Evolutionary conservation across 768 basidiomycete genomes (phyloP), one percentile per base, ranked within the genome.

Genomic region (Tylopilus plumbeoviolaceoides): DNA sequence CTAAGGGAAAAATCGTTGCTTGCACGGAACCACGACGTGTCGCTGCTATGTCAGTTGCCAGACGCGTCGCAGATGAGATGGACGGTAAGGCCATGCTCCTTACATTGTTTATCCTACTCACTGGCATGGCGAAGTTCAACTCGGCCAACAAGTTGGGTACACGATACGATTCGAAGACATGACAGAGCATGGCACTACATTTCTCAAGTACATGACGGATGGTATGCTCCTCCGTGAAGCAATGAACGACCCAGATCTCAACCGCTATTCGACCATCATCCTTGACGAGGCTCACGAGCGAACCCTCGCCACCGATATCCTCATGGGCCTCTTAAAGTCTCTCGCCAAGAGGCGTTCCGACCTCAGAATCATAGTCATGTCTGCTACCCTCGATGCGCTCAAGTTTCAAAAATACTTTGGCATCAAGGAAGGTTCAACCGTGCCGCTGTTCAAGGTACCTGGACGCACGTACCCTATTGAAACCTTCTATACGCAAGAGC

Each of bases 201-300:
- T 99, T 72, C 78, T 99, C 58, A 98, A 97, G 69, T 98, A 99
- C 75, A 97, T 98, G 95, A 99, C 97, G 15, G 97, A 99, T 62
- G 97, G 95, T 81, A 97, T 98, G 94, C 84, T 92, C 50, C 82
- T 95, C n/a, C 85, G 94, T 18, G 94, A 97, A 74, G 94, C 93
- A 5, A 99, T 98, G 95, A 91, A 95, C 71, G 95, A 98, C 70
- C 89, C 91, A 9, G 79, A 82, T 18, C 81, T 98, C 36, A 76
- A 79, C 25, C 84, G 94, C 4, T 99, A 99, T 70, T 95, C 92
- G 18, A 98, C 95, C 20, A 94, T 99, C 72, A 98, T 99, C 63
- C 83, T 98, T 51, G 97, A 99, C 69, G 97, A 99, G 74, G 97
- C 93, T 6, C 97, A 99, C 75, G 97, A 99, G 74, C 87, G 95